Conservation (phyloP, 352 stramenopile species). For the Thraustochytrium sp. region DNA sequence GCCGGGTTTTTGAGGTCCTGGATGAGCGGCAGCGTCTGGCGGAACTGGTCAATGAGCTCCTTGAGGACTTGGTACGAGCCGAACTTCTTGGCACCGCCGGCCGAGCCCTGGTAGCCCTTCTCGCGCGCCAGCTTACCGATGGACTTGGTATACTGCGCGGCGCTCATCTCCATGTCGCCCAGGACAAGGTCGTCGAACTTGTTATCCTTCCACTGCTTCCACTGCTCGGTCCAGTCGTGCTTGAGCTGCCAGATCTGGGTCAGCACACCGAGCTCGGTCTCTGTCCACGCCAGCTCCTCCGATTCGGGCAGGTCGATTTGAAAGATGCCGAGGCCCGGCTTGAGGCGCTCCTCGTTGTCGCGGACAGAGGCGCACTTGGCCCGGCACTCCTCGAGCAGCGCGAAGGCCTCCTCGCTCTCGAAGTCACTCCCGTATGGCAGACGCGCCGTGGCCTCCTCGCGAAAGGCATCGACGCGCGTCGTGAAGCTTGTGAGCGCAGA, state of each 20-base stretch:
- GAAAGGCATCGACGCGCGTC: slow-evolving; percentile 47
- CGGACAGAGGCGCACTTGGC: slow-evolving; percentile 16
- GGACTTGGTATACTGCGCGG: slow-evolving; percentile 80
- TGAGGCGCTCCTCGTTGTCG: slow-evolving; percentile 57
- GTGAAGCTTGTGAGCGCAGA: slow-evolving; percentile 76
- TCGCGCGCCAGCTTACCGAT: slow-evolving; percentile 45
- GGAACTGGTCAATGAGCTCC: slow-evolving; percentile 78
- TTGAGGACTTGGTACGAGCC: slow-evolving; percentile 34
- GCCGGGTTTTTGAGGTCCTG: slow-evolving; percentile 96
- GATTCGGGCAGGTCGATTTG: slow-evolving; percentile 82
- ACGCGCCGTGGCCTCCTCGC: slow-evolving; percentile 71
- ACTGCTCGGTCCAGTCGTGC: slow-evolving; percentile 75
- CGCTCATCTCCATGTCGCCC: slow-evolving; percentile 83
- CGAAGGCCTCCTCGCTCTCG: slow-evolving; percentile 63
- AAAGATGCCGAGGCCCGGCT: slow-evolving; percentile 79
- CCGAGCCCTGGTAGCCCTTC: slow-evolving; percentile 9
- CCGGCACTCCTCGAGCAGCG: slow-evolving; percentile 28
- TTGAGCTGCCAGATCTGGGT: slow-evolving; percentile 78
- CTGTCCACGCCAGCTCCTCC: slow-evolving; percentile 90
- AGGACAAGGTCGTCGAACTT: slow-evolving; percentile 74
- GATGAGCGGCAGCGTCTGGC: slow-evolving; percentile 85
- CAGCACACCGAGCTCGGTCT: slow-evolving; percentile 89
- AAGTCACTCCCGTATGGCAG: slow-evolving; percentile 58
- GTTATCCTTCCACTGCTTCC: slow-evolving; percentile 82
- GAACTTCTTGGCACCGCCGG: slow-evolving; percentile 40